Evolutionary conservation across 768 basidiomycete genomes (phyloP), one percentile per base, ranked within the genome.

Genomic region (Mycena haematopus): DNA sequence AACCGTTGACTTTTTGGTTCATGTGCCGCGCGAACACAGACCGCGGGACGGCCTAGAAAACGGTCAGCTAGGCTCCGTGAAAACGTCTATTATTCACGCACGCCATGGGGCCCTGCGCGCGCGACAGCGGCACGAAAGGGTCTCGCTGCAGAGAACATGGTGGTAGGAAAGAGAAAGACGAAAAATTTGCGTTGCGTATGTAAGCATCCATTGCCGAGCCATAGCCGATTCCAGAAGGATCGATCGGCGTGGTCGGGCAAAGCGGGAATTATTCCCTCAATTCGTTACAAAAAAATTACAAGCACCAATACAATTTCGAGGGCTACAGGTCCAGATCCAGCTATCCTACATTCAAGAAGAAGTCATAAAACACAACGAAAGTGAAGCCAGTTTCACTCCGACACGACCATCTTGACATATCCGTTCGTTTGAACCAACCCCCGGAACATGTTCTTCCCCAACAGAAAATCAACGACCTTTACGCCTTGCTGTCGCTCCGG

Each of bases 1-100:
- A 65, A 92, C 92, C 95, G 66, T 83, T 87, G 76, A 96, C 92
- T 86, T 96, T 97, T 68, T 91, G 87, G 83, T 95, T 95, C 93
- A 96, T 95, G 81, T 90, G 93, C 77, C 95, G 88, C 70, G 91
- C 91, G 75, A 94, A 86, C 76, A 83, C 79, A 64, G 86, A 85
- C 69, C 90, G 89, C 68, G 88, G 85, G 72, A 89, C 77, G 70
- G 82, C 84, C 89, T 91, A 60, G 31, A 65, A 57, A 51, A 56
- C 70, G 62, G 62, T 58, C 31, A 69, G 21, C 33, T 44, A 47
- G 22, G 36, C 27, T 19, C 10, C 14, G 40, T 44, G 15, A 40
- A 35, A 13, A 6, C 24, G 1, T 5, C 13, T 35, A 19, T 8
- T 6, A 10, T 38, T 10, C 22, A 79, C 83, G 62, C 74, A 85